phyloP scores from a whole-genome alignment of 1,284 basidiomycete genomes.

The Grifola frondosa region DNA sequence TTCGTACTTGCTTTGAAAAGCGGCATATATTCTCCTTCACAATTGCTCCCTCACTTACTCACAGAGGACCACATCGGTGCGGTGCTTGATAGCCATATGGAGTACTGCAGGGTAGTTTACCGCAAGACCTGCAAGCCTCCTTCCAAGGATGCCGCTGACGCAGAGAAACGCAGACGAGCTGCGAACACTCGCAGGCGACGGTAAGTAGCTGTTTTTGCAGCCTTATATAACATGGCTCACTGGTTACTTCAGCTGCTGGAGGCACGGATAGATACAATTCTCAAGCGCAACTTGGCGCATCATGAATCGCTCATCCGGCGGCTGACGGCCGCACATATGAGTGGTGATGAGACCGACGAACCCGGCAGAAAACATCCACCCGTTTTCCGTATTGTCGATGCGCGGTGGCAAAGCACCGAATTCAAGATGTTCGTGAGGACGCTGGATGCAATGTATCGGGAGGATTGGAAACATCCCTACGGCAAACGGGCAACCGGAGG shows the following conservation, averaged over 20 bases:
- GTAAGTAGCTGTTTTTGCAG: neutral
- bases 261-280: neutral
- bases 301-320: neutral
- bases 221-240: no score
- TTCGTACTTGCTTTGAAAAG: neutral
- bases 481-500: neutral
- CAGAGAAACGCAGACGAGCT: neutral
- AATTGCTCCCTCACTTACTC: neutral
- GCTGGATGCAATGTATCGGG: constrained; percentile 1
- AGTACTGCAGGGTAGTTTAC: neutral
- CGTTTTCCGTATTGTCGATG: neutral
- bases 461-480: neutral
- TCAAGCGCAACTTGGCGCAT: neutral
- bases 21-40: no score
- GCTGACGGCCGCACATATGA: constrained; percentile 1
- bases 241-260: neutral
- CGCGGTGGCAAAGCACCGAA: neutral
- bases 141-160: neutral
- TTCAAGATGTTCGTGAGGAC: neutral
- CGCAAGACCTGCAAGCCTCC: neutral
- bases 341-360: constrained; percentile 4
- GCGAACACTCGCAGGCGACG: constrained; percentile 1
- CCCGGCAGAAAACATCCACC: neutral
- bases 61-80: constrained; percentile 2
- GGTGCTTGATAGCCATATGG: constrained; percentile 1